Conservation (phyloP, 164 flowering plant species). For the Liriodendron chinense region DNA sequence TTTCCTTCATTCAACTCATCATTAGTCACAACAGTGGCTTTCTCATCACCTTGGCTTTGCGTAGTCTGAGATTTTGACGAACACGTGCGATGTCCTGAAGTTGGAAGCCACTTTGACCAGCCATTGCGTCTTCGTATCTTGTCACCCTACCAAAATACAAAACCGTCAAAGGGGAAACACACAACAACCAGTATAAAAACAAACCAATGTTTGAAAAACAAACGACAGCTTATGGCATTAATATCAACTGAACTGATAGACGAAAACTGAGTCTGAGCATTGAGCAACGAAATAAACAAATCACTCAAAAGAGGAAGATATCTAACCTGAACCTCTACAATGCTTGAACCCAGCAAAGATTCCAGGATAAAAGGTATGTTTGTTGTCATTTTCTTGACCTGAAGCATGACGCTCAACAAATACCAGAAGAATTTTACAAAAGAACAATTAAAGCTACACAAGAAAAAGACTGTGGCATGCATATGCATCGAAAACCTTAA, state of each 20-base stretch:
- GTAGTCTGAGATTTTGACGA: constrained; percentile 21
- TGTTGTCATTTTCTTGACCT: constrained; percentile 79
- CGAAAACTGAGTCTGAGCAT: not conserved
- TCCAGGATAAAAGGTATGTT: constrained; percentile 72
- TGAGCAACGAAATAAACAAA: not conserved
- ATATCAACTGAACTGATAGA: not conserved
- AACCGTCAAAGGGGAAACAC: not conserved
- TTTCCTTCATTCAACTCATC: constrained; percentile 14
- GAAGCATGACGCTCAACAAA: constrained; percentile 7
- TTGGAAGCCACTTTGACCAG: constrained; percentile 73
- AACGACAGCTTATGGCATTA: not conserved
- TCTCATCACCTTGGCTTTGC: constrained; percentile 21
- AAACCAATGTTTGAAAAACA: not conserved
- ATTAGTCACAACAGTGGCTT: constrained; percentile 2
- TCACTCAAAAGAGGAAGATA: constrained; percentile 4
- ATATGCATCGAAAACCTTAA: not conserved
- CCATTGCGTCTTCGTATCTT: constrained; percentile 66
- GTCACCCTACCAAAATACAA: constrained; percentile 50
- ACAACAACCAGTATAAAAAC: not conserved
- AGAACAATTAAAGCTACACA: not conserved
- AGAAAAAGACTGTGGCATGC: not conserved
- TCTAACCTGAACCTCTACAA: constrained; percentile 79
- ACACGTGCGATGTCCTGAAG: constrained; percentile 15
- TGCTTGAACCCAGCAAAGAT: constrained; percentile 56
- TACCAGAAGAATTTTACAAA: not conserved